Evolutionary conservation across 495 filamentous ascomycete species (phyloP).

Genomic region (Astrocystis sublimbata): DNA sequence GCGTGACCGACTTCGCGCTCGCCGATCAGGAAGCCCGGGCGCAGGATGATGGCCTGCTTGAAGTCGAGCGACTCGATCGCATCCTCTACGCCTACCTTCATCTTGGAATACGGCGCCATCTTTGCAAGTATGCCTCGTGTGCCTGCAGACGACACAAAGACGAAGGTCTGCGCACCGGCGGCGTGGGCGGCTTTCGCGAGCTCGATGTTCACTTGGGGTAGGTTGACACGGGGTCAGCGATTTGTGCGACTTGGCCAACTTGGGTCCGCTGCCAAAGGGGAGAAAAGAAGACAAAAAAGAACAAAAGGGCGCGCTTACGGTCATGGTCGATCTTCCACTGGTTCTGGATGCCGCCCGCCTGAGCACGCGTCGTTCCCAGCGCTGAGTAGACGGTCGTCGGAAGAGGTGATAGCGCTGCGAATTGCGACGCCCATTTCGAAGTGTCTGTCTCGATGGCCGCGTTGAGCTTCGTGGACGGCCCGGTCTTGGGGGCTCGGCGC

Average conservation of each 20-base stretch:
- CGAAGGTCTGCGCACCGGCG: slow-evolving; percentile 64
- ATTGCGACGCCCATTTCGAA: slow-evolving; percentile 55
- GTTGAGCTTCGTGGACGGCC: slow-evolving; percentile 50
- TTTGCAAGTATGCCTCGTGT: slow-evolving; percentile 38
- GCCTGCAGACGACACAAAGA: slow-evolving; percentile 63
- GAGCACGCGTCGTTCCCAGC: slow-evolving; percentile 65
- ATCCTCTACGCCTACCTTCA: slow-evolving; percentile 83
- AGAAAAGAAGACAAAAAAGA: too few relatives aligned
- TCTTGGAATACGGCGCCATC: slow-evolving; percentile 59
- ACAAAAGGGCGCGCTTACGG: too few relatives aligned
- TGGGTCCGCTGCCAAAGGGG: background rate
- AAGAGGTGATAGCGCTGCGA: slow-evolving; percentile 54
- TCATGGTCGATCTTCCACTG: slow-evolving; percentile 79
- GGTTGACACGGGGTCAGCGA: background rate
- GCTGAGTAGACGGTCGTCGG: slow-evolving; percentile 65
- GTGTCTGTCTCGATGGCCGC: slow-evolving; percentile 49
- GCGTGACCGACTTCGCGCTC: slow-evolving; percentile 59
- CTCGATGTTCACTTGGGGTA: slow-evolving; percentile 60
- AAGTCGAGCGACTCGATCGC: slow-evolving; percentile 70
- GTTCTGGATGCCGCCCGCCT: slow-evolving; percentile 67
- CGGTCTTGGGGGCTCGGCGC: slow-evolving; percentile 49
- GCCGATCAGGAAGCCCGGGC: slow-evolving; percentile 76
- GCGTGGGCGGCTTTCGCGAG: slow-evolving; percentile 65
- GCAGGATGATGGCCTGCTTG: slow-evolving; percentile 69
- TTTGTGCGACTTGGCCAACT: background rate